Percentiles rank a stretch among this genome's conserved stretches.
These are phyloP conservation scores for Ettlia oleoabundans DNA, from an alignment of 139 green algal species.

Conservation along the genomic window DNA sequence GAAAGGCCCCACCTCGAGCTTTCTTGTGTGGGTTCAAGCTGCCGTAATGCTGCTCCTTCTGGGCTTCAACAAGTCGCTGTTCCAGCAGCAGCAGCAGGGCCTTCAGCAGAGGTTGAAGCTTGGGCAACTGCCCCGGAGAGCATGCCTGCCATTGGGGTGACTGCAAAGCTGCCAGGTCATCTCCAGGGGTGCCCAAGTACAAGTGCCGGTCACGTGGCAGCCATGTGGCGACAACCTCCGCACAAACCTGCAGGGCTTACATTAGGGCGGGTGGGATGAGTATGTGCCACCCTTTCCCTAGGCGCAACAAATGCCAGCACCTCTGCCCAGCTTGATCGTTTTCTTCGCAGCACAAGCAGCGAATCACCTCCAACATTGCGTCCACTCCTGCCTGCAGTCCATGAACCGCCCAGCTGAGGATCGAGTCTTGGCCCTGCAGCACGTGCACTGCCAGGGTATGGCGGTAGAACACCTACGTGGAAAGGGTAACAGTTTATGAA, in stretches of 20 bases:
- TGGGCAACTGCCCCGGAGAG: not conserved
- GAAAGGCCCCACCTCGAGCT: not conserved
- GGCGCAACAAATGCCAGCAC: too few relatives aligned
- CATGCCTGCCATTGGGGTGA: not conserved
- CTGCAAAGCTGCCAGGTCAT: not conserved
- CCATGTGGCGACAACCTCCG: not conserved
- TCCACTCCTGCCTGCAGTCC: constrained; percentile 13
- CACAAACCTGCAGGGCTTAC: constrained; percentile 25
- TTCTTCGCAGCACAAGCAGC: not conserved
- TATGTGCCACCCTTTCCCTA: too few relatives aligned
- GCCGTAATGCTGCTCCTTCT: too few relatives aligned
- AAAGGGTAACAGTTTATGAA: too few relatives aligned
- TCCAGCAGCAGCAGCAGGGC: not conserved
- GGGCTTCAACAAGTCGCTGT: not conserved
- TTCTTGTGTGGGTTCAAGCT: too few relatives aligned
- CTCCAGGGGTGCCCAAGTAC: constrained; percentile 2
- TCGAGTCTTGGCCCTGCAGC: not conserved
- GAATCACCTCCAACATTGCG: not conserved
- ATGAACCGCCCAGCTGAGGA: constrained; percentile 12
- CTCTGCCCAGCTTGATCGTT: too few relatives aligned
- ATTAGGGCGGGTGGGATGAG: too few relatives aligned
- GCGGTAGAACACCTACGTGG: constrained; percentile 16
- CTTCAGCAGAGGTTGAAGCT: not conserved
- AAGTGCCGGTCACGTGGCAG: not conserved
- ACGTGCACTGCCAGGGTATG: constrained; percentile 4